A percentile compares a stretch with the other conserved stretches of the same genome.
phyloP scores from a whole-genome alignment of 2,329 filamentous ascomycete species.

The Neobulgaria alba region DNA sequence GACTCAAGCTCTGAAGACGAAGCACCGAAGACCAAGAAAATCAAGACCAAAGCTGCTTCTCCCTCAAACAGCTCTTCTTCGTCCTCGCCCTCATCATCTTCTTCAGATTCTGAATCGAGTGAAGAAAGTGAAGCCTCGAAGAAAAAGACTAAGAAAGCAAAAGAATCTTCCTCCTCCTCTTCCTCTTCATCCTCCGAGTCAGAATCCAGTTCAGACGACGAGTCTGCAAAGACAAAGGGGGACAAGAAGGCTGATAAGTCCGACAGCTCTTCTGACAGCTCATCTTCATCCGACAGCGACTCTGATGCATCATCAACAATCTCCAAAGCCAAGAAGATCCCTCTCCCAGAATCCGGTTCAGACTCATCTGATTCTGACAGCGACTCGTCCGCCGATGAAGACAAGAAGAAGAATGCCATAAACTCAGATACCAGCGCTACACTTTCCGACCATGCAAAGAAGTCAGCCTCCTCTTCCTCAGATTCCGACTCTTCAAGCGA shows the following conservation, averaged over 20 bases:
- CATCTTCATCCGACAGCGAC: constrained; percentile 24
- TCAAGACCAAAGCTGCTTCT: constrained; percentile 30
- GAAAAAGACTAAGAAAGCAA: constrained; percentile 5
- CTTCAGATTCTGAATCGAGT: constrained; percentile 27
- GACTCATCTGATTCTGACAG: constrained; percentile 31
- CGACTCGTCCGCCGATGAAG: constrained; percentile 34
- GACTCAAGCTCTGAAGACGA: constrained; percentile 40
- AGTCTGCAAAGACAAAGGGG: constrained; percentile 42
- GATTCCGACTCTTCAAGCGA: constrained; percentile 18
- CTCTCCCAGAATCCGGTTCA: constrained; percentile 21
- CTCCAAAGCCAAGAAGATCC: constrained; percentile 23
- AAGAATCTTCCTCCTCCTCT: constrained; percentile 13
- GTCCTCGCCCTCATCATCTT: constrained; percentile 15
- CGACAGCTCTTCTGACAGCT: constrained; percentile 25
- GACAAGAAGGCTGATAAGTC: constrained; percentile 32
- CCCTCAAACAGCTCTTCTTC: constrained; percentile 11
- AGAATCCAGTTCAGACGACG: constrained; percentile 29
- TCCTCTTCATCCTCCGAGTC: constrained; percentile 23
- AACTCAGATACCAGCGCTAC: constrained; percentile 28
- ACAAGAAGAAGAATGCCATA: constrained; percentile 33
- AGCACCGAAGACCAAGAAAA: constrained; percentile 45
- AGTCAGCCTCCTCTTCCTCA: constrained; percentile 14
- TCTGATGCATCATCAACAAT: constrained; percentile 22
- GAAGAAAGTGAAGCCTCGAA: constrained; percentile 23
- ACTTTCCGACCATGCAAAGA: constrained; percentile 24